phyloP scores from a whole-genome alignment of 2,329 filamentous ascomycete species.

The Cercospora zeina region DNA sequence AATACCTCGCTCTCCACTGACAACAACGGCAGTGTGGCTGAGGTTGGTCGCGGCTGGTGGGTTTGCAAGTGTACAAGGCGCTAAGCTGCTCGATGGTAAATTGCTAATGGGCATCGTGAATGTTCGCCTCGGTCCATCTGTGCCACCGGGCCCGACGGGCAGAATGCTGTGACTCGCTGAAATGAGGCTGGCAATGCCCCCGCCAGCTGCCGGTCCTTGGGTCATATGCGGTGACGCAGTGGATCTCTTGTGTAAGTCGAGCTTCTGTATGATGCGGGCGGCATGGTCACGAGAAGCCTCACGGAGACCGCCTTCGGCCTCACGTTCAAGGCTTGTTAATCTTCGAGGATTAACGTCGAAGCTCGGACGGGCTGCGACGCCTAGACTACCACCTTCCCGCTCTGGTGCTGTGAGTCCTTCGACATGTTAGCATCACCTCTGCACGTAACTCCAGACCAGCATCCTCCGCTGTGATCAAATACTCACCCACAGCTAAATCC shows the following conservation, averaged over 20 bases:
- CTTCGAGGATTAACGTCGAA: slow-evolving; percentile 63
- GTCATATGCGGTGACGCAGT: slow-evolving; percentile 48
- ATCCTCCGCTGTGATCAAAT: not conserved
- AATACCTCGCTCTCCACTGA: slow-evolving; percentile 73
- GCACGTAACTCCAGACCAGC: not conserved
- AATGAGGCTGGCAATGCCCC: slow-evolving; percentile 80
- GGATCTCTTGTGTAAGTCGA: slow-evolving; percentile 83
- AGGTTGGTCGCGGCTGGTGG: slow-evolving; percentile 81
- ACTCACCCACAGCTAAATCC: slow-evolving; percentile 63
- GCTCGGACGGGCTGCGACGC: slow-evolving; percentile 62
- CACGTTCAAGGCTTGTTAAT: slow-evolving; percentile 53
- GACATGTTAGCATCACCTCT: not conserved
- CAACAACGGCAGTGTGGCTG: slow-evolving; percentile 79
- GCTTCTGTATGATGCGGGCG: slow-evolving; percentile 85
- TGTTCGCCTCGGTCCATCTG: slow-evolving; percentile 32
- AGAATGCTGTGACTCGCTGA: slow-evolving; percentile 79
- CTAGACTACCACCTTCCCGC: slow-evolving; percentile 36
- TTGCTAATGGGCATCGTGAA: slow-evolving; percentile 46
- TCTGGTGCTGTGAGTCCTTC: slow-evolving; percentile 49
- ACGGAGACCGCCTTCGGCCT: slow-evolving; percentile 54
- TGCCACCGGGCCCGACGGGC: slow-evolving; percentile 58
- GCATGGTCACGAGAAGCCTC: slow-evolving; percentile 79
- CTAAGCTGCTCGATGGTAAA: slow-evolving; percentile 60
- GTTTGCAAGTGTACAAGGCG: slow-evolving; percentile 78
- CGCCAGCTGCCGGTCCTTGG: slow-evolving; percentile 46